Percentiles rank a stretch among this genome's conserved stretches.
Evolutionary conservation across 495 filamentous ascomycete genomes (phyloP).

Genomic region (Penicillium cinerascens): DNA sequence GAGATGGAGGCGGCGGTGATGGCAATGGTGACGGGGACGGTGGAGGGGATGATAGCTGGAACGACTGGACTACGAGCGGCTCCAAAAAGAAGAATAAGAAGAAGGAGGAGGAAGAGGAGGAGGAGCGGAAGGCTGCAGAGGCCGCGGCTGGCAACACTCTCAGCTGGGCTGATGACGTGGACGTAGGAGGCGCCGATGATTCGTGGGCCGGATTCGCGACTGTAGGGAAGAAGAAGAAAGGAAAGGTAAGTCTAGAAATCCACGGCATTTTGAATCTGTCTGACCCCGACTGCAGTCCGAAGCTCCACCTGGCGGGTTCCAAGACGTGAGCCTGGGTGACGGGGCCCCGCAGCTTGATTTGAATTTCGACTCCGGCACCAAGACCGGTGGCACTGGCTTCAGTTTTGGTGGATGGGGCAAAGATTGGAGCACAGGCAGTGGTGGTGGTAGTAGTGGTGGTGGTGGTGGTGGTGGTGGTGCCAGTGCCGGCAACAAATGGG

Average conservation of each 20-base stretch:
- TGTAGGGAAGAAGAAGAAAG: slow-evolving; percentile 48
- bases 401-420: slow-evolving; percentile 47
- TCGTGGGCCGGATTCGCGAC: slow-evolving; percentile 35
- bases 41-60: slow-evolving; percentile 34
- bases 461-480: neutral
- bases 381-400: slow-evolving; percentile 33
- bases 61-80: slow-evolving; percentile 36
- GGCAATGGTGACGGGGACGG: slow-evolving; percentile 17
- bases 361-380: slow-evolving; percentile 36
- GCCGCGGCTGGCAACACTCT: slow-evolving; percentile 34
- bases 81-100: slow-evolving; percentile 43
- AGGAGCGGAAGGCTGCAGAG: slow-evolving; percentile 34
- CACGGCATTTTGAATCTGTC: neutral
- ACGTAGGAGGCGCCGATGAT: slow-evolving; percentile 29
- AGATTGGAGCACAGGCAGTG: slow-evolving; percentile 36
- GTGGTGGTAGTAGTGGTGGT: slow-evolving; percentile 7
- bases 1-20: slow-evolving; percentile 8
- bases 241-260: slow-evolving; percentile 33
- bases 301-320: slow-evolving; percentile 34
- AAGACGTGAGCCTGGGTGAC: slow-evolving; percentile 45
- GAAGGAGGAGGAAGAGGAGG: slow-evolving; percentile 36
- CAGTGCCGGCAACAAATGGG: slow-evolving; percentile 22
- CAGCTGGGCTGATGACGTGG: slow-evolving; percentile 44
- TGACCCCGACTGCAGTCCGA: slow-evolving; percentile 20
- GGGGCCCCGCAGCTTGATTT: slow-evolving; percentile 44